A percentile compares a stretch with the other conserved stretches of the same genome.
Evolutionary conservation across 257 asterid genomes (phyloP).

Genomic region (Lantana camara): DNA sequence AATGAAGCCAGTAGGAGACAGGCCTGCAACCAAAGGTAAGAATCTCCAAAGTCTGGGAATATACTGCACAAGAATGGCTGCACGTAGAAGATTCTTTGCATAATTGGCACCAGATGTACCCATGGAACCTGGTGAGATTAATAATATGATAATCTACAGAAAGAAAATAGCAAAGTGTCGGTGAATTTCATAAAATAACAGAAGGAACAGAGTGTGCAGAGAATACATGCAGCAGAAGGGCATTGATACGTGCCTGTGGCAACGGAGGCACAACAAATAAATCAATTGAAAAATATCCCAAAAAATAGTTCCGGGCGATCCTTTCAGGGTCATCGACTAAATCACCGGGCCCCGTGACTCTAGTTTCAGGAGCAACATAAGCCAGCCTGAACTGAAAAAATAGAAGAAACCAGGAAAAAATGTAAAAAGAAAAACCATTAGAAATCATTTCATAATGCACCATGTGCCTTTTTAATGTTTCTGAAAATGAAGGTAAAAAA

Average conservation of each 20-base stretch:
- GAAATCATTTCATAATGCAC: neutral
- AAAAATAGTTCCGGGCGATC: constrained; percentile 65
- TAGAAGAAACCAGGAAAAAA: neutral
- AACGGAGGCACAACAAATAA: constrained; percentile 67
- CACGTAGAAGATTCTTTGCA: constrained; percentile 68
- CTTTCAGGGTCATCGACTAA: constrained; percentile 69
- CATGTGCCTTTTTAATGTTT: neutral
- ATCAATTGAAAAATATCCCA: constrained; percentile 59
- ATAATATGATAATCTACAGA: constrained; percentile 67
- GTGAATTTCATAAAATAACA: neutral
- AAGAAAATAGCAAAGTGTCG: constrained; percentile 16
- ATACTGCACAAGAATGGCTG: constrained; percentile 72
- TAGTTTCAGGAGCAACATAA: constrained; percentile 77
- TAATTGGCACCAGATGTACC: constrained; percentile 57
- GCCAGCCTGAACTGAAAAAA: constrained; percentile 88
- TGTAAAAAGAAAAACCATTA: neutral
- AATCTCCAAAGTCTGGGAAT: constrained; percentile 74
- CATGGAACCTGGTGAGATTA: constrained; percentile 53
- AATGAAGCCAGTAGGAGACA: constrained; percentile 70
- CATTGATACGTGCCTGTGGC: too few relatives aligned
- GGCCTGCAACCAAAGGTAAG: constrained; percentile 73
- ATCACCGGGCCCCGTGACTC: constrained; percentile 79
- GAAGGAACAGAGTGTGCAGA: constrained; percentile 1
- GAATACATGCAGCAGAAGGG: too few relatives aligned
- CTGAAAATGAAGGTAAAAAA: too few relatives aligned